Percentiles rank a stretch among this genome's conserved stretches.
These are phyloP conservation scores for Torulaspora pretoriensis DNA, from an alignment of 1,139 yeast species.

Conservation along the genomic window DNA sequence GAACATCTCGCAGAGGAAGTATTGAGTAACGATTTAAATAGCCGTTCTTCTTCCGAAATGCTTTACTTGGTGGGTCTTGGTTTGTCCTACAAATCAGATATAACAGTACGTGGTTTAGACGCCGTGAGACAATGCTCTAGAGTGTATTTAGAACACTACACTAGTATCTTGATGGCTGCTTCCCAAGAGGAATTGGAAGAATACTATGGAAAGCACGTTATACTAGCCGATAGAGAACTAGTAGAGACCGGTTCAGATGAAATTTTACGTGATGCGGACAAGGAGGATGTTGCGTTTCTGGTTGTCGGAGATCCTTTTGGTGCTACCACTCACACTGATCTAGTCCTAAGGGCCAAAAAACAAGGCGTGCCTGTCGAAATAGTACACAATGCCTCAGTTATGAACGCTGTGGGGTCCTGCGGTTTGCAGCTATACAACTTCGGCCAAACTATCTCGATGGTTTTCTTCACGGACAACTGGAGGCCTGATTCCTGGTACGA, in stretches of 20 bases:
- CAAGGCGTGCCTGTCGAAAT: slow-evolving; percentile 71
- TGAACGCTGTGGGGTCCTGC: slow-evolving; percentile 98
- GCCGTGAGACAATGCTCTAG: slow-evolving; percentile 77
- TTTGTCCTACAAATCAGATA: slow-evolving; percentile 80
- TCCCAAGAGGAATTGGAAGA: slow-evolving; percentile 61
- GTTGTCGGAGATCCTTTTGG: slow-evolving; percentile 99
- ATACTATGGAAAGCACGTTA: slow-evolving; percentile 80
- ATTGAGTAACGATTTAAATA: background rate
- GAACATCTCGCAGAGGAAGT: background rate
- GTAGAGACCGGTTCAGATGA: slow-evolving; percentile 87
- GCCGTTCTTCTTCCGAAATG: slow-evolving; percentile 44
- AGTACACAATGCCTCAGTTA: slow-evolving; percentile 92
- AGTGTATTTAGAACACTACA: slow-evolving; percentile 91
- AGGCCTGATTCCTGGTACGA: slow-evolving; percentile 93
- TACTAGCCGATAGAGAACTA: slow-evolving; percentile 88
- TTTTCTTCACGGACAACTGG: slow-evolving; percentile 93
- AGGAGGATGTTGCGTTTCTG: slow-evolving; percentile 82
- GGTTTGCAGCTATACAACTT: slow-evolving; percentile 92
- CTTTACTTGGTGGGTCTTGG: slow-evolving; percentile 89
- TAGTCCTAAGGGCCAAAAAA: slow-evolving; percentile 86
- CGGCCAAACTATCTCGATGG: slow-evolving; percentile 95
- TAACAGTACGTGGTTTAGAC: slow-evolving; percentile 91
- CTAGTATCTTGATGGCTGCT: slow-evolving; percentile 93
- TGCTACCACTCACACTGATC: slow-evolving; percentile 95
- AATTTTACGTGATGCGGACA: slow-evolving; percentile 70